These are phyloP conservation scores for Penicillium simplicissimum DNA, from an alignment of 495 filamentous ascomycete species.

Conservation along the genomic window DNA sequence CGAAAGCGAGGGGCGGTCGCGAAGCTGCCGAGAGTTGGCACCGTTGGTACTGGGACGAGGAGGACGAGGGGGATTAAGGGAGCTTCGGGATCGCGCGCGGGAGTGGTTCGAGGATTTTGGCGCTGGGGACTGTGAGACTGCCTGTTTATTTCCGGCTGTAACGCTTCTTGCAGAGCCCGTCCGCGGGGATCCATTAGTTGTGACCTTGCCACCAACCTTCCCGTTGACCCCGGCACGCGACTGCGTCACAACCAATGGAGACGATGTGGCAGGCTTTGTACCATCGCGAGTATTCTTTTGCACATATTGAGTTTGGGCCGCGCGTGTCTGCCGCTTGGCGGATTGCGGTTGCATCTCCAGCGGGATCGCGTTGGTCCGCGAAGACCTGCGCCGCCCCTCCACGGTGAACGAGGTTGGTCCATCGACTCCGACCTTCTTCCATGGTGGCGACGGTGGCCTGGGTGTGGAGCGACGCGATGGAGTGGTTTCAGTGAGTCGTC, in stretches of 20 bases:
- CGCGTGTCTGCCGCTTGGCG: slow-evolving; percentile 62
- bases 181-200: slow-evolving; percentile 38
- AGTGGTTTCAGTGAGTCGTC: slow-evolving; percentile 60
- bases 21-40: slow-evolving; percentile 26
- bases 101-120: slow-evolving; percentile 29
- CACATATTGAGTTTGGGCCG: slow-evolving; percentile 33
- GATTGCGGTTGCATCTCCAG: slow-evolving; percentile 65
- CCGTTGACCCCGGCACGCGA: slow-evolving; percentile 37
- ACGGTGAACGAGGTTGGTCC: slow-evolving; percentile 83
- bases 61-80: slow-evolving; percentile 22
- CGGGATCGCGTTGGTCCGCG: slow-evolving; percentile 75
- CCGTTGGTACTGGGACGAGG: slow-evolving; percentile 24
- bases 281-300: slow-evolving; percentile 27
- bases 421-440: slow-evolving; percentile 85
- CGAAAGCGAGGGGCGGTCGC: slow-evolving; percentile 33
- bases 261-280: slow-evolving; percentile 33
- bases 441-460: slow-evolving; percentile 75
- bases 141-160: slow-evolving; percentile 23
- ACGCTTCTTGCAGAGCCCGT: slow-evolving; percentile 27
- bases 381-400: slow-evolving; percentile 84
- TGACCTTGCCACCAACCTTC: slow-evolving; percentile 34
- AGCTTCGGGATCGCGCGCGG: slow-evolving; percentile 39
- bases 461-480: slow-evolving; percentile 49
- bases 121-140: slow-evolving; percentile 35
- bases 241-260: slow-evolving; percentile 37